Evolutionary conservation across 768 basidiomycete species (phyloP).

Genomic region (Punctularia strigosozonata): DNA sequence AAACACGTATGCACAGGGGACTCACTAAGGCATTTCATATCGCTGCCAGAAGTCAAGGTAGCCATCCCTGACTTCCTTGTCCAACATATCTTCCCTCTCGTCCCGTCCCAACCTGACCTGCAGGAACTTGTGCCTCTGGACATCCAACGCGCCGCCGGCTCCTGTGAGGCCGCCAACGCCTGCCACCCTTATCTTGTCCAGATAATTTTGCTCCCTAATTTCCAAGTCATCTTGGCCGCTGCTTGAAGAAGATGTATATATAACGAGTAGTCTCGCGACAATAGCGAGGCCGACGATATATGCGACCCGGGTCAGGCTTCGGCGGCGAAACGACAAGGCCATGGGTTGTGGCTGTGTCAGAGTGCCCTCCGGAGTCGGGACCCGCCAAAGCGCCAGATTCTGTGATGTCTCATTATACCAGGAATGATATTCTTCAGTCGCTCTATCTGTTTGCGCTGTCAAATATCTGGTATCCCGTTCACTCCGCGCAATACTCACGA

Average conservation of each 20-base stretch:
- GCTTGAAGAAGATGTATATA: conserved; percentile 12
- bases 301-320: conserved; percentile 11
- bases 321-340: conserved; percentile 19
- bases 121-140: conserved; percentile 78
- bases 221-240: conserved; percentile 18
- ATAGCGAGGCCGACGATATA: conserved; percentile 10
- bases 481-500: too few relatives aligned
- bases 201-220: conserved; percentile 46
- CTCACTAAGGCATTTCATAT: conserved; percentile 86
- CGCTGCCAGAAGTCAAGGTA: conserved; percentile 83
- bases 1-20: conserved; percentile 6
- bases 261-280: conserved; percentile 11
- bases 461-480: too few relatives aligned
- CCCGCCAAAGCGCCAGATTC: too few relatives aligned
- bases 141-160: conserved; percentile 73
- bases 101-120: conserved; percentile 86
- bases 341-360: too few relatives aligned
- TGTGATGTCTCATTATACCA: too few relatives aligned
- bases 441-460: too few relatives aligned
- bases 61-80: conserved; percentile 64
- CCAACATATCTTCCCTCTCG: conserved; percentile 70
- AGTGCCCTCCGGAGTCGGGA: too few relatives aligned
- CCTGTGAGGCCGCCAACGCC: too few relatives aligned
- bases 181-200: conserved; percentile 62
- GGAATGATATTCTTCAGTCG: too few relatives aligned